phyloP scores from a whole-genome alignment of 805 yeast genomes.

The Huiozyma sinensis region DNA sequence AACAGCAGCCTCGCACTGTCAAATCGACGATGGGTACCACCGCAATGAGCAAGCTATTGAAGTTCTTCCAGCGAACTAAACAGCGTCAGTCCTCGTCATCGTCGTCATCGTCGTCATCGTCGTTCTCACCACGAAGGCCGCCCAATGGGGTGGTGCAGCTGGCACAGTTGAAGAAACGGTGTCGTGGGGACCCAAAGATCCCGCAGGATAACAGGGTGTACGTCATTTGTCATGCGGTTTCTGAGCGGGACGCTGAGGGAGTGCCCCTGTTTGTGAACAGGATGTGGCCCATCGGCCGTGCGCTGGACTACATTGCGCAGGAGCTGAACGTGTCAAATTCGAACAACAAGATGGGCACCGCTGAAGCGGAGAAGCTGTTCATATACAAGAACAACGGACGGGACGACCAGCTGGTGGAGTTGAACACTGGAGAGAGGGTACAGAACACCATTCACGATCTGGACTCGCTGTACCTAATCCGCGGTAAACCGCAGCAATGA shows the following conservation, averaged over 20 bases:
- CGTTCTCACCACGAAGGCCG: too few relatives aligned
- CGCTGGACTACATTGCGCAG: slow-evolving; percentile 22
- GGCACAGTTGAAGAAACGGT: slow-evolving; percentile 12
- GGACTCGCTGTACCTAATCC: slow-evolving; percentile 21
- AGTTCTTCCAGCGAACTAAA: slow-evolving; percentile 15
- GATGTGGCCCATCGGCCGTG: slow-evolving; percentile 27
- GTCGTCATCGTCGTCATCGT: neutral
- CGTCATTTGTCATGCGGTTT: slow-evolving; percentile 15
- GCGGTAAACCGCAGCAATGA: slow-evolving; percentile 12
- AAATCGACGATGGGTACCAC: slow-evolving; percentile 9
- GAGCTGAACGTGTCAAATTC: slow-evolving; percentile 16
- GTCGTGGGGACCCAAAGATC: slow-evolving; percentile 21
- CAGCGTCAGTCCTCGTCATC: neutral
- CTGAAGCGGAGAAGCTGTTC: slow-evolving; percentile 16
- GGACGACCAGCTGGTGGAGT: slow-evolving; percentile 4
- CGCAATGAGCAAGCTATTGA: slow-evolving; percentile 19
- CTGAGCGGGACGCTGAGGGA: slow-evolving; percentile 9
- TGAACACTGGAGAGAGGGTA: slow-evolving; percentile 12
- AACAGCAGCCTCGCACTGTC: neutral
- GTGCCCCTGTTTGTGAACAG: slow-evolving; percentile 18
- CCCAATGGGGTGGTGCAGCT: slow-evolving; percentile 10
- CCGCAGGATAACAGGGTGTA: slow-evolving; percentile 21
- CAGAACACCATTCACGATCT: slow-evolving; percentile 10
- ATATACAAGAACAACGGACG: slow-evolving; percentile 10
- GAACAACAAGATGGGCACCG: slow-evolving; percentile 10